A percentile compares a stretch with the other conserved stretches of the same genome.
These are phyloP conservation scores for Termitomyces sp. DNA, from an alignment of 768 basidiomycete genomes.

Conservation along the genomic window DNA sequence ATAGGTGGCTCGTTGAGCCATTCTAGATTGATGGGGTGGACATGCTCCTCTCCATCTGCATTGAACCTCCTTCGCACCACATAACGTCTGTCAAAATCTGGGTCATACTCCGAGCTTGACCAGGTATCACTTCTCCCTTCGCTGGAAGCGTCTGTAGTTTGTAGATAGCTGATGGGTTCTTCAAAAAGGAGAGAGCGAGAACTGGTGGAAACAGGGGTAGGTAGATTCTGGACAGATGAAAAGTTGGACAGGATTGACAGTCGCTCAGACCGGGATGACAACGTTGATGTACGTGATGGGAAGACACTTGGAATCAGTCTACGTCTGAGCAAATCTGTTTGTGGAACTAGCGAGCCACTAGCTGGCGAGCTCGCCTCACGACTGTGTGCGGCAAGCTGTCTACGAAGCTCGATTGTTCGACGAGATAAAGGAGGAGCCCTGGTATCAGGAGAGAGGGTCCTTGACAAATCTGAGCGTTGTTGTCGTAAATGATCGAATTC, in stretches of 20 bases:
- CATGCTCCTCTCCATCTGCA: conserved; percentile 34
- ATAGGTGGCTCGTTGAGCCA: conserved; percentile 34
- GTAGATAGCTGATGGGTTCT: conserved; percentile 33
- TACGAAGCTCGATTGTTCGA: not conserved
- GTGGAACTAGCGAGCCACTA: conserved; percentile 4
- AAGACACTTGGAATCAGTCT: conserved; percentile 10
- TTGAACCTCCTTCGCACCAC: conserved; percentile 32
- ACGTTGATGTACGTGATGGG: conserved; percentile 18
- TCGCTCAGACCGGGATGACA: conserved; percentile 25
- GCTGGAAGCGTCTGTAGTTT: conserved; percentile 12
- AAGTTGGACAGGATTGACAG: conserved; percentile 40
- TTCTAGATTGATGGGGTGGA: conserved; percentile 36
- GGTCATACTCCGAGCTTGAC: conserved; percentile 8
- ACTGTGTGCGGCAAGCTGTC: not conserved
- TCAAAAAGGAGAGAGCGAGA: conserved; percentile 36
- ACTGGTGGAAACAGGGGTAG: conserved; percentile 28
- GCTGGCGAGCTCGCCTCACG: not conserved
- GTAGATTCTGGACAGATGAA: conserved; percentile 35
- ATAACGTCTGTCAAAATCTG: conserved; percentile 25
- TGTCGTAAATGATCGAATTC: conserved; percentile 23
- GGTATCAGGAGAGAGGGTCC: conserved; percentile 2
- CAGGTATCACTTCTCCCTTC: conserved; percentile 2
- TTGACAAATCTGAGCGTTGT: conserved; percentile 16
- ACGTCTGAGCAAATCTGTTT: conserved; percentile 21
- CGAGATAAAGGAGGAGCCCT: not conserved